Conservation (phyloP, 2,329 filamentous ascomycete genomes). For the Ceratocystis alfenasii region DNA sequence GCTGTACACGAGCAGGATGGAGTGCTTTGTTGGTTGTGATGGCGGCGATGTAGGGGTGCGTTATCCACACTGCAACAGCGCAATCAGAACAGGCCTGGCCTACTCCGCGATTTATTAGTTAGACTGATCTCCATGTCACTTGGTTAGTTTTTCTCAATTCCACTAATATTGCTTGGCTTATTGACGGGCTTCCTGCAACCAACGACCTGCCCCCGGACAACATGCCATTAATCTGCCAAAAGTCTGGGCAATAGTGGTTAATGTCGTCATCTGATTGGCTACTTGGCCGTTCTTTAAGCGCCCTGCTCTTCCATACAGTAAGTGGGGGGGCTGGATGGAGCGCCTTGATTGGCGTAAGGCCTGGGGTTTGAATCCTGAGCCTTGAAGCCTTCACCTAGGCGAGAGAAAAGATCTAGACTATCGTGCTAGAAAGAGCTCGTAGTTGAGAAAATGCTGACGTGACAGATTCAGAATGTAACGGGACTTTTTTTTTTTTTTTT, state of each 20-base stretch:
- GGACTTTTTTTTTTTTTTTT: not conserved
- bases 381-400: not conserved
- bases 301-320: not conserved
- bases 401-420: not conserved
- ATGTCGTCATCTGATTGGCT: not conserved
- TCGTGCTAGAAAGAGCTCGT: not conserved
- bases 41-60: not conserved
- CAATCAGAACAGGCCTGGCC: not conserved
- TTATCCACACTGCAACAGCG: too few relatives aligned
- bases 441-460: not conserved
- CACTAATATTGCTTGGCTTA: too few relatives aligned
- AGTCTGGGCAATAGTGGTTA: slow-evolving; percentile 2
- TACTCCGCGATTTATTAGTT: not conserved
- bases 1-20: not conserved
- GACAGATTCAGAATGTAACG: not conserved
- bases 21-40: not conserved
- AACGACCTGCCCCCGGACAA: too few relatives aligned
- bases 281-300: not conserved
- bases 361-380: not conserved
- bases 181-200: too few relatives aligned
- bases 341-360: not conserved
- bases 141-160: not conserved
- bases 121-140: not conserved
- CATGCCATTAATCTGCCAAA: not conserved
- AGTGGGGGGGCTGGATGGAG: not conserved